Conservation (phyloP, 257 asterid genomes). For the Ligustrum vulgare region DNA sequence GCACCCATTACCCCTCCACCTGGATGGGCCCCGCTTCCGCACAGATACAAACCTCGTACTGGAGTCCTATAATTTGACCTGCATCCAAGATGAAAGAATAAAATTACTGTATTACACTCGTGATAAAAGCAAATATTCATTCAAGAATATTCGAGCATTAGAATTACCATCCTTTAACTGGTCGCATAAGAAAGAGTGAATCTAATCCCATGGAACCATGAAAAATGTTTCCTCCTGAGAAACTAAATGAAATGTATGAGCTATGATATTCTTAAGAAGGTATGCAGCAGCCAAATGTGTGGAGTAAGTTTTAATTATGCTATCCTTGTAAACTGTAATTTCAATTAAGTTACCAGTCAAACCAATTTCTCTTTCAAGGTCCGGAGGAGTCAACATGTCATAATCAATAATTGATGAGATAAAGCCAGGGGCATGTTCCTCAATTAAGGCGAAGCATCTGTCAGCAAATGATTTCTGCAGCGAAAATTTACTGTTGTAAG, state of each 20-base stretch:
- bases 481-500: constrained; percentile 14
- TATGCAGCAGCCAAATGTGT: not conserved
- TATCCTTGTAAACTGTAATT: not conserved
- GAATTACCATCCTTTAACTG: constrained; percentile 89
- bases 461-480: constrained; percentile 71
- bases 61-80: constrained; percentile 94
- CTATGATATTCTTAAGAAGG: not conserved
- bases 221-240: constrained; percentile 90
- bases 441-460: constrained; percentile 80
- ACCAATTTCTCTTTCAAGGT: constrained; percentile 85
- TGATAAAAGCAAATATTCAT: not conserved
- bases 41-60: constrained; percentile 67
- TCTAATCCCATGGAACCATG: constrained; percentile 96
- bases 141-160: not conserved
- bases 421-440: constrained; percentile 92
- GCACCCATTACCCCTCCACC: constrained; percentile 99
- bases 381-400: constrained; percentile 98
- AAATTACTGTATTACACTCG: not conserved
- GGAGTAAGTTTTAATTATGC: not conserved
- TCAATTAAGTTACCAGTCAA: constrained; percentile 63
- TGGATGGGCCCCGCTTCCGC: constrained; percentile 97
- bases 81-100: constrained; percentile 21
- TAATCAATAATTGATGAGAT: constrained; percentile 77
- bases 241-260: constrained; percentile 7
- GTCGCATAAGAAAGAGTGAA: constrained; percentile 90